Percentiles rank a stretch among this genome's conserved stretches.
Conservation (phyloP, 2,329 filamentous ascomycete species). For the Colletotrichum eleusines region DNA sequence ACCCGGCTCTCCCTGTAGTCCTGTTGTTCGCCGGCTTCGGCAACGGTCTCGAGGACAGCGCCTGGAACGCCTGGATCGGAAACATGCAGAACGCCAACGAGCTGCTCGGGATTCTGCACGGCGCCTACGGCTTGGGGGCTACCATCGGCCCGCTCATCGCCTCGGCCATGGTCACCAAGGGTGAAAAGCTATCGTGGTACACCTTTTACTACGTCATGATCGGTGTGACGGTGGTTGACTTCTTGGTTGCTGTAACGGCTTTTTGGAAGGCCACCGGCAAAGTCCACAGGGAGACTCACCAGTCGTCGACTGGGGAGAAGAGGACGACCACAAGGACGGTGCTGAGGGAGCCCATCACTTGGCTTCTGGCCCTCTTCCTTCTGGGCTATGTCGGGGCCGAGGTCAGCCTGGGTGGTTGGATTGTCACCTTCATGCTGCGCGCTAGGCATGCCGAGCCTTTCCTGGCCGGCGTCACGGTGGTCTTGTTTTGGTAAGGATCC, state of each 20-base stretch:
- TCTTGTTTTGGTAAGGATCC: slow-evolving; percentile 76
- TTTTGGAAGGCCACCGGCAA: slow-evolving; percentile 75
- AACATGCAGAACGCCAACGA: slow-evolving; percentile 81
- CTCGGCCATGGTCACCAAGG: slow-evolving; percentile 78
- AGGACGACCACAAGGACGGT: slow-evolving; percentile 58
- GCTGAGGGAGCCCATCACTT: slow-evolving; percentile 69
- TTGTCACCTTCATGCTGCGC: slow-evolving; percentile 88
- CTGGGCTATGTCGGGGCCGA: slow-evolving; percentile 85
- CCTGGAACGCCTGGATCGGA: slow-evolving; percentile 73
- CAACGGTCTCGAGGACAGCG: slow-evolving; percentile 74
- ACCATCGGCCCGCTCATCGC: slow-evolving; percentile 77
- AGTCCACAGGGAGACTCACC: slow-evolving; percentile 62
- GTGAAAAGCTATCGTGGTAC: slow-evolving; percentile 71
- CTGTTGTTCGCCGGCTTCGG: slow-evolving; percentile 77
- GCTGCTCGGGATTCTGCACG: slow-evolving; percentile 79
- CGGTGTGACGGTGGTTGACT: slow-evolving; percentile 67
- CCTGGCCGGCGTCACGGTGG: slow-evolving; percentile 79
- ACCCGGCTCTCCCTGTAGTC: slow-evolving; percentile 73
- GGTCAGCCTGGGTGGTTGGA: slow-evolving; percentile 81
- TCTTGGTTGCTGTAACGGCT: slow-evolving; percentile 61
- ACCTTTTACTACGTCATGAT: slow-evolving; percentile 83
- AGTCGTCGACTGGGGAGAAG: slow-evolving; percentile 51
- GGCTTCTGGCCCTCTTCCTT: slow-evolving; percentile 80
- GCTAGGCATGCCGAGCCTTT: slow-evolving; percentile 78
- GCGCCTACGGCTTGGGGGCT: slow-evolving; percentile 78